Evolutionary conservation across 768 basidiomycete genomes (phyloP).

Genomic region (Lentinula boryana): DNA sequence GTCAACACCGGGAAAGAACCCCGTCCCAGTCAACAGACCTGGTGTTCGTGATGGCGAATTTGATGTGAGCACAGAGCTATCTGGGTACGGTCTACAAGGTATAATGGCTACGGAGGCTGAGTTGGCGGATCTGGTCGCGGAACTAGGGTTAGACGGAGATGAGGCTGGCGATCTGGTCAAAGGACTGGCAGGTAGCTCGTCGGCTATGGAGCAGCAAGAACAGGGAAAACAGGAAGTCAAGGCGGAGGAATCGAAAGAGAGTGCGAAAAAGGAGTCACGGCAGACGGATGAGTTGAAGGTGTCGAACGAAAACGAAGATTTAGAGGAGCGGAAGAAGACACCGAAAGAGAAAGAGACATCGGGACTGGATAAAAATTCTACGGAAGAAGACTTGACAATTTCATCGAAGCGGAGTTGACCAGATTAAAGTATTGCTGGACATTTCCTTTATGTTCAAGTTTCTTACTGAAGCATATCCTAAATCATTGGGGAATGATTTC

Average conservation of each 20-base stretch:
- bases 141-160: slow-evolving; percentile 70
- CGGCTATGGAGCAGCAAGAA: slow-evolving; percentile 11
- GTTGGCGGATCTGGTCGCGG: slow-evolving; percentile 59
- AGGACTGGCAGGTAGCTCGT: slow-evolving; percentile 38
- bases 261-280: too few relatives aligned
- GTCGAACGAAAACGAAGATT: neutral
- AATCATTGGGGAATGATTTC: too few relatives aligned
- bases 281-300: neutral
- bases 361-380: neutral
- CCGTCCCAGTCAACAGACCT: slow-evolving; percentile 46
- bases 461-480: too few relatives aligned
- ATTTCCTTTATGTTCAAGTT: too few relatives aligned
- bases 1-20: slow-evolving; percentile 39
- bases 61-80: slow-evolving; percentile 64
- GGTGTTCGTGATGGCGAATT: slow-evolving; percentile 35
- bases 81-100: slow-evolving; percentile 69
- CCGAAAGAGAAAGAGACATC: slow-evolving; percentile 7
- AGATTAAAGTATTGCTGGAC: too few relatives aligned
- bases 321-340: slow-evolving; percentile 9
- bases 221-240: slow-evolving; percentile 1
- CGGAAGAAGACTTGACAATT: neutral
- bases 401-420: neutral
- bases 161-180: slow-evolving; percentile 74
- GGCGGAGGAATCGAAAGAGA: neutral
- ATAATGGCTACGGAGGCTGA: slow-evolving; percentile 76